Evolutionary conservation across 2,329 filamentous ascomycete species (phyloP).

Genomic region (Nigrospora oryzae): DNA sequence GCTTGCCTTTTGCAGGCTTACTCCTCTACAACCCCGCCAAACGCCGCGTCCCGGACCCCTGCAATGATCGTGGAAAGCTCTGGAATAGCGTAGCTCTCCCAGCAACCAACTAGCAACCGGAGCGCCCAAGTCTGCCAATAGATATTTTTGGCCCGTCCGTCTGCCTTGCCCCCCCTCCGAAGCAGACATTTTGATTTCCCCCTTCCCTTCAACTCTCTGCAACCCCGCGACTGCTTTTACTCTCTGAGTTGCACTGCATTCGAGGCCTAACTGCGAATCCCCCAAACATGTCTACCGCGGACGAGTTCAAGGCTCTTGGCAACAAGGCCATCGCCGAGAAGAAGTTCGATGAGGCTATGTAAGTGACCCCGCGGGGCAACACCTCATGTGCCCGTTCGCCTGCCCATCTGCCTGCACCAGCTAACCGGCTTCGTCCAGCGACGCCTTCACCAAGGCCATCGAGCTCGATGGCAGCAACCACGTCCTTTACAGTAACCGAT

Average conservation of each 20-base stretch:
- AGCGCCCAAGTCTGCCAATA: no score
- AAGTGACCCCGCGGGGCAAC: conserved; percentile 31
- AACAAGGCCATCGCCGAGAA: conserved; percentile 98
- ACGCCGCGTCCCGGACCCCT: neutral
- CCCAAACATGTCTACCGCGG: conserved; percentile 47
- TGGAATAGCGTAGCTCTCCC: neutral
- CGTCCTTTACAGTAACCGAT: conserved; percentile 96
- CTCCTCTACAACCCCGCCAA: neutral
- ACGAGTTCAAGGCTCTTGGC: conserved; percentile 90
- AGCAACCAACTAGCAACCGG: neutral
- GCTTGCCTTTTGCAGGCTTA: neutral
- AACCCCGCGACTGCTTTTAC: no score
- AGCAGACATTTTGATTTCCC: neutral
- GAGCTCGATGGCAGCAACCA: conserved; percentile 82
- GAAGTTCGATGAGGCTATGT: conserved; percentile 95
- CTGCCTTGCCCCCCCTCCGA: neutral
- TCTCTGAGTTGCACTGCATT: no score
- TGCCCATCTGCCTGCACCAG: neutral
- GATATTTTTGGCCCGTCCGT: neutral
- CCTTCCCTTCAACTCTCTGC: neutral
- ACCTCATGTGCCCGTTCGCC: neutral
- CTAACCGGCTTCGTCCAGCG: conserved; percentile 40
- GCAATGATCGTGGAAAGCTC: neutral
- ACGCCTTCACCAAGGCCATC: conserved; percentile 92
- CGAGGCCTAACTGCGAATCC: neutral